Conservation (phyloP, 495 filamentous ascomycete genomes). For the Physcia stellaris region DNA sequence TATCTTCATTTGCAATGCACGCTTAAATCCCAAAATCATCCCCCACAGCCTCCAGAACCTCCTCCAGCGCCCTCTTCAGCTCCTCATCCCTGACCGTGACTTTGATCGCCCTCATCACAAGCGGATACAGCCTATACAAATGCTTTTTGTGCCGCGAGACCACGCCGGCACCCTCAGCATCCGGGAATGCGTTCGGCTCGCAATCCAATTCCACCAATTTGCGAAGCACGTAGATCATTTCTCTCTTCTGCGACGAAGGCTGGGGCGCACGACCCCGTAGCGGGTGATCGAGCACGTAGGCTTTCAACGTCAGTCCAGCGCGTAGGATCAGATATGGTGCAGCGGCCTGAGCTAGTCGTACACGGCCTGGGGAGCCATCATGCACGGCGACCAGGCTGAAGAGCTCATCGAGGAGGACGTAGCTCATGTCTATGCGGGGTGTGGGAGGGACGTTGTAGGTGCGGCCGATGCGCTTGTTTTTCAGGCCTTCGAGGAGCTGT, state of each 20-base stretch:
- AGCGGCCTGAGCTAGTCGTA: conserved; percentile 58
- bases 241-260: conserved; percentile 64
- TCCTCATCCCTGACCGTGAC: conserved; percentile 44
- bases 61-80: conserved; percentile 7
- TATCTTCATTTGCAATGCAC: background rate
- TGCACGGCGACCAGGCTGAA: conserved; percentile 52
- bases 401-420: conserved; percentile 68
- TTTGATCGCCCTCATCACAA: conserved; percentile 56
- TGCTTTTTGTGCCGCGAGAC: conserved; percentile 53
- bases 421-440: conserved; percentile 56
- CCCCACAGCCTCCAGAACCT: conserved; percentile 13
- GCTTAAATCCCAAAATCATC: conserved; percentile 13
- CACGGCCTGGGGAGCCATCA: conserved; percentile 14
- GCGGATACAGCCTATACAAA: conserved; percentile 65
- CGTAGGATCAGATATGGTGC: conserved; percentile 78
- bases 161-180: conserved; percentile 41
- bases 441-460: conserved; percentile 55
- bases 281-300: conserved; percentile 85
- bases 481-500: conserved; percentile 46
- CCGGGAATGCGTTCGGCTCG: conserved; percentile 58
- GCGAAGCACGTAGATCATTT: conserved; percentile 57
- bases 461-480: conserved; percentile 50
- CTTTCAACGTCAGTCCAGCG: conserved; percentile 59
- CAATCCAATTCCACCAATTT: conserved; percentile 50
- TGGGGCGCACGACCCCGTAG: conserved; percentile 86